Percentiles rank a stretch among this genome's conserved stretches.
Evolutionary conservation across 257 asterid species (phyloP).

Genomic region (Nemophila menziesii): DNA sequence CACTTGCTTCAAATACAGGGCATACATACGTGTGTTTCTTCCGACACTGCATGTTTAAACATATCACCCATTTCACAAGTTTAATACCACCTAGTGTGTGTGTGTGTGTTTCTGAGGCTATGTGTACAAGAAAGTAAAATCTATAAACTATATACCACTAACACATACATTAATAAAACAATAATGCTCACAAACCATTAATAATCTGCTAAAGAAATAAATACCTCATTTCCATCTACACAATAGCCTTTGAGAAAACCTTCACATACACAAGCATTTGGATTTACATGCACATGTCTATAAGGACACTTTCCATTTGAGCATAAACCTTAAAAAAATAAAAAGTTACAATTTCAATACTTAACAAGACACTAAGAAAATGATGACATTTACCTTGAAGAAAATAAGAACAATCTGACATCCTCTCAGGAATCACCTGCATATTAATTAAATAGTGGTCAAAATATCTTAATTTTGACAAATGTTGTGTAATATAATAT

Average conservation of each 20-base stretch:
- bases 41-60: slow-evolving; percentile 73
- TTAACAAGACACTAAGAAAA: slow-evolving; percentile 9
- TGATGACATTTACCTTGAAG: slow-evolving; percentile 50
- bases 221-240: slow-evolving; percentile 92
- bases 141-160: too few relatives aligned
- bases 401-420: slow-evolving; percentile 95
- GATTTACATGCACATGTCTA: slow-evolving; percentile 79
- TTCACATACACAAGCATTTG: slow-evolving; percentile 61
- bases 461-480: not conserved
- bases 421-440: slow-evolving; percentile 92
- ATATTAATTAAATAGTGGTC: slow-evolving; percentile 6
- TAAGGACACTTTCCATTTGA: slow-evolving; percentile 80
- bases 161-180: not conserved
- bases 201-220: slow-evolving; percentile 11
- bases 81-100: too few relatives aligned
- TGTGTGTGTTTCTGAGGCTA: slow-evolving; percentile 5
- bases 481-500: not conserved
- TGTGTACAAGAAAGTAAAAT: too few relatives aligned
- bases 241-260: slow-evolving; percentile 89
- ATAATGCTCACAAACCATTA: not conserved
- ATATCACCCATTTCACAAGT: slow-evolving; percentile 50
- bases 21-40: slow-evolving; percentile 85
- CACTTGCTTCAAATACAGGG: slow-evolving; percentile 69
- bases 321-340: slow-evolving; percentile 49
- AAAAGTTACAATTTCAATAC: slow-evolving; percentile 10